Base-by-base conservation (phyloP, 2,329 filamentous ascomycete species). In the Mollisiaceae sp. region DNA sequence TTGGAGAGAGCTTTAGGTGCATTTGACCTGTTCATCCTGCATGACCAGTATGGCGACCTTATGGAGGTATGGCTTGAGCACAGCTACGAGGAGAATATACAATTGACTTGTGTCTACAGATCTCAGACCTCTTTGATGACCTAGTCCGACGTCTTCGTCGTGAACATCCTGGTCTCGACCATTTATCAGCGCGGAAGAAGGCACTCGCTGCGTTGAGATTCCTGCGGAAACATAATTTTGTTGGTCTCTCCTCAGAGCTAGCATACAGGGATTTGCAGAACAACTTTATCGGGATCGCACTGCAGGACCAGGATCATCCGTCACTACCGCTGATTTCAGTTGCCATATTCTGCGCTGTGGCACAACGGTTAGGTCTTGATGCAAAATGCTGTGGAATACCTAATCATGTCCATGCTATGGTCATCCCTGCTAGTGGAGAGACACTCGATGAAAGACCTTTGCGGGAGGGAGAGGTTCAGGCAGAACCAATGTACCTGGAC, bases 11-110 rank as follows among this genome's bases (percentile, higher is more conserved):
- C 90, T 1, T 80, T 98, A 18, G 91, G 89, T 22, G 91, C 90
- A 15, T 97, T 96, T 76, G 95, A 98, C 77, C 85, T 98, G 78
- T 98, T 98, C 78, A 87, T 97, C 55, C 81, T 94, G 35, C 87
- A 90, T 69, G 89, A 90, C 62, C 85, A 87, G 20, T 82, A 84
- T 36, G 88, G 90, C n/a, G 93, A 96, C 74, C 79, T 94, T 60
- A 84, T 91, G 64, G 88, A 93, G 79, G 90, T 84, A 74, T 39
- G 60, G 8, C 18, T 22, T 22, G 18, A 22, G 18, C 39, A 27
- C 20, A 11, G n/a, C 2, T 14, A 9, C 2, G 12, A 14, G 43
- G 12, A 20, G 14, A 18, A 22, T 20, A 27, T 15, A 12, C 11
- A n/a, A 39, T 61, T 61, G 54, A 50, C n/a, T 47, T 56, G 8